Conservation (phyloP, 495 filamentous ascomycete genomes). For the Hypoxylon cercidicola region DNA sequence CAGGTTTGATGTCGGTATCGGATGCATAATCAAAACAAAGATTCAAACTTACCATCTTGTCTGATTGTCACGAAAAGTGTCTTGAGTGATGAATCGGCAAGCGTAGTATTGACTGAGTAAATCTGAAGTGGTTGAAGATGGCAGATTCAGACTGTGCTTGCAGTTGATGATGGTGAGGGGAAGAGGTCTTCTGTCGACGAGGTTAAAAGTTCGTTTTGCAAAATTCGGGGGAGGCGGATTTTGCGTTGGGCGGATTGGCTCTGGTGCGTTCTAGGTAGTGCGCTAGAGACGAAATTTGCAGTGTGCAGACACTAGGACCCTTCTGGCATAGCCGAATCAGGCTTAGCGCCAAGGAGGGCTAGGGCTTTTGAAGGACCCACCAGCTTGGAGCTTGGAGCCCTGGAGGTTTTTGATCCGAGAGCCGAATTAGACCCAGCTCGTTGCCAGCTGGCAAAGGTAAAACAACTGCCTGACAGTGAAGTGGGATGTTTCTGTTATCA, state of each 20-base stretch:
- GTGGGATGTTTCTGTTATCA: not conserved
- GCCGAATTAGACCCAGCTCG: not conserved
- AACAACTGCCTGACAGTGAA: conserved; percentile 8
- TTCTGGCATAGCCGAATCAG: conserved; percentile 32
- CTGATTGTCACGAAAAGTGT: conserved; percentile 52
- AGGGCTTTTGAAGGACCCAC: conserved; percentile 43
- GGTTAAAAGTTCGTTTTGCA: conserved; percentile 47
- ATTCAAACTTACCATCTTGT: conserved; percentile 67
- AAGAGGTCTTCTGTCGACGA: conserved; percentile 39
- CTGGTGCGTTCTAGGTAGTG: no score
- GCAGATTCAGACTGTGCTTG: conserved; percentile 60
- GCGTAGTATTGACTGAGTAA: conserved; percentile 57
- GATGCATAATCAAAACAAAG: conserved; percentile 35
- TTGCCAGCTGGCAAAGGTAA: conserved; percentile 3
- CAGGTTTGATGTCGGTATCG: conserved; percentile 12
- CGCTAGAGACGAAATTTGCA: conserved; percentile 32
- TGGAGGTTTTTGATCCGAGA: conserved; percentile 1
- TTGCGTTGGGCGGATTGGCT: conserved; percentile 37
- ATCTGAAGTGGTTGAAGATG: conserved; percentile 48
- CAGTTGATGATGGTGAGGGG: conserved; percentile 47
- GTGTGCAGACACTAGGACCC: conserved; percentile 16
- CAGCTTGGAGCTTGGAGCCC: not conserved
- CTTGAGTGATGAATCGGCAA: conserved; percentile 55
- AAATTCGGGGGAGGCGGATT: conserved; percentile 45
- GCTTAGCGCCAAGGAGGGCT: conserved; percentile 47